Evolutionary conservation across 371 early-diverging fungal species (phyloP).

Genomic region (Neoconidiobolus thromboides): DNA sequence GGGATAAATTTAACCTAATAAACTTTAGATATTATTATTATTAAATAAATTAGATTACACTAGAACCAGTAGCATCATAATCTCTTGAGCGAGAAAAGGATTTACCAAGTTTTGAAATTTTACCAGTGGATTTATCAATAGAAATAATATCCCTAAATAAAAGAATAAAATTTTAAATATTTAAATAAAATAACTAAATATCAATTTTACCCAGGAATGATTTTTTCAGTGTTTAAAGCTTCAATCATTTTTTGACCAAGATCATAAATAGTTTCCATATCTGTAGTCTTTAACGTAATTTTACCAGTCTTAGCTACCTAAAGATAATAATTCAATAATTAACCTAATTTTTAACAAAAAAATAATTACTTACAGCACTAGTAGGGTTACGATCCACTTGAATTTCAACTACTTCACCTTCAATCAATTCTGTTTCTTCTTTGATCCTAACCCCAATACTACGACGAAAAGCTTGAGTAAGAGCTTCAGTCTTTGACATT

Average conservation of each 20-base stretch:
- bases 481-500: conserved; percentile 95
- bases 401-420: conserved; percentile 98
- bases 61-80: conserved; percentile 91
- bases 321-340: background rate
- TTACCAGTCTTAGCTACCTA: conserved; percentile 78
- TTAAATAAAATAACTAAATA: background rate
- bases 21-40: background rate
- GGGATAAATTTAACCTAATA: conserved; percentile 81
- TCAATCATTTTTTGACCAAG: conserved; percentile 97
- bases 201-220: conserved; percentile 63
- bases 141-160: conserved; percentile 77
- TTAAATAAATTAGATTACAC: conserved; percentile 24
- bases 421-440: conserved; percentile 94
- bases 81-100: conserved; percentile 88
- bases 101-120: conserved; percentile 90
- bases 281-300: conserved; percentile 95
- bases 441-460: conserved; percentile 95
- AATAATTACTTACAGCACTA: conserved; percentile 40
- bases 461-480: conserved; percentile 95
- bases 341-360: background rate
- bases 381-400: conserved; percentile 86
- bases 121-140: conserved; percentile 97
- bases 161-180: background rate
- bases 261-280: conserved; percentile 99
- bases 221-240: conserved; percentile 91